Base-by-base conservation (phyloP, 148 eudicot genomes). In the Bassia scoparia region DNA sequence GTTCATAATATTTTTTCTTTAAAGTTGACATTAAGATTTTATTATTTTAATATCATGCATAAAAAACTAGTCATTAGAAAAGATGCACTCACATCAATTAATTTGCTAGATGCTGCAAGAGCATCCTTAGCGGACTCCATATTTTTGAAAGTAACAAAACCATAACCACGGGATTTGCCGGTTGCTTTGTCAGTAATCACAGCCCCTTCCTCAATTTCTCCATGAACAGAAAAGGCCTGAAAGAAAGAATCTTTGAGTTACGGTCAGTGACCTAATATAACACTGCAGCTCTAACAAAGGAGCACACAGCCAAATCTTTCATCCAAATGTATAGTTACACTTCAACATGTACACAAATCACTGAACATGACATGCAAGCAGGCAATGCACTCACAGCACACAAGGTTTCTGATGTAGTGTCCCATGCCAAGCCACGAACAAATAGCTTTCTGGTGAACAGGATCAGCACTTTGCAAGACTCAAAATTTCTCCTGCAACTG, bases 351-450 rank as follows among this genome's bases (percentile, higher is more conserved):
- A 67, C 66, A 61, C 33, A 49, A n/a, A 15, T 34, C 80, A 78
- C 66, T 1, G 3, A 11, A 18, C 75, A 72, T 24, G 49, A 21
- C 67, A 70, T 35, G 70, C 86, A 78, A 65, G 72, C 85, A 81
- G 56, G 79, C 84, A 83, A 77, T 44, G 48, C 89, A 86, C 92
- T 88, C 92, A 88, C 92, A 88, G 88, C 85, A 88, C 90, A 85
- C 90, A 89, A 87, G 69, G 86, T 89, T 81, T 86, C 93, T 68
- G 93, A 84, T 58, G 93, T 71, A 74, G 93, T 89, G 77, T 83
- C 79, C 90, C 88, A 89, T 73, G 87, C 88, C 87, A 89, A 89
- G 76, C 93, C 93, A 81, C 93, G 90, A 77, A 89, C 90, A 82
- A 87, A 89, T 74, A 89, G 93, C 93, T 87, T 89, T 85, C 90